Conservation (phyloP, 129 eudicot genomes). For the Gnaphalium uliginosum region DNA sequence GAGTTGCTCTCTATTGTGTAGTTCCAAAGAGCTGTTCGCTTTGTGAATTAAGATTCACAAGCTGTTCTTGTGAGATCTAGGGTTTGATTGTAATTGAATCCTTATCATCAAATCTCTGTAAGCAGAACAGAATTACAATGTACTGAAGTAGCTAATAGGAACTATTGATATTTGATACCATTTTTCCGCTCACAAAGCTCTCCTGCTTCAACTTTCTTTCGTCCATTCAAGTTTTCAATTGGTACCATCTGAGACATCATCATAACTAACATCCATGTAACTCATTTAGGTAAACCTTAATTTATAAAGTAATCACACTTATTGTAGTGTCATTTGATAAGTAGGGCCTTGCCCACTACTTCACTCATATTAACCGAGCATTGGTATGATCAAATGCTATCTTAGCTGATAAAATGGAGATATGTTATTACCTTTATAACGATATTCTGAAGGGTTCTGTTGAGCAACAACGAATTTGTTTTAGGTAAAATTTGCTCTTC, state of each 20-base stretch:
- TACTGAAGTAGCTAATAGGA: conserved; percentile 4
- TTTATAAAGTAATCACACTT: conserved; percentile 5
- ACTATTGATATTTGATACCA: conserved; percentile 52
- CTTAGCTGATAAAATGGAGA: neutral
- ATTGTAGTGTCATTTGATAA: no score
- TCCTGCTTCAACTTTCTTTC: conserved; percentile 90
- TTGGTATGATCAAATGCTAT: no score
- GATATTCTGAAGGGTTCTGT: conserved; percentile 71
- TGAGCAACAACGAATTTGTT: conserved; percentile 50
- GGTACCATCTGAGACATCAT: conserved; percentile 67
- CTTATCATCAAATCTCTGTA: conserved; percentile 8
- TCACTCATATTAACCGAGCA: no score
- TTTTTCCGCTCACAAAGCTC: conserved; percentile 97
- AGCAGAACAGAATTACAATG: neutral
- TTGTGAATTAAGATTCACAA: no score
- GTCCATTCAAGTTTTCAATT: conserved; percentile 88
- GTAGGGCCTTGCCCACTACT: no score
- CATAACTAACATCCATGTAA: neutral
- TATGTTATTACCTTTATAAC: neutral
- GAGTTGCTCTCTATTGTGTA: no score
- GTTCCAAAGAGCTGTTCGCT: no score
- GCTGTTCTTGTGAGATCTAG: no score
- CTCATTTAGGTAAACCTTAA: neutral
- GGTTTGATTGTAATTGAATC: no score
- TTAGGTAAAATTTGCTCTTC: conserved; percentile 91